These are phyloP conservation scores for Canna indica DNA, from an alignment of 176 grass and related monocot genomes.

Conservation along the genomic window DNA sequence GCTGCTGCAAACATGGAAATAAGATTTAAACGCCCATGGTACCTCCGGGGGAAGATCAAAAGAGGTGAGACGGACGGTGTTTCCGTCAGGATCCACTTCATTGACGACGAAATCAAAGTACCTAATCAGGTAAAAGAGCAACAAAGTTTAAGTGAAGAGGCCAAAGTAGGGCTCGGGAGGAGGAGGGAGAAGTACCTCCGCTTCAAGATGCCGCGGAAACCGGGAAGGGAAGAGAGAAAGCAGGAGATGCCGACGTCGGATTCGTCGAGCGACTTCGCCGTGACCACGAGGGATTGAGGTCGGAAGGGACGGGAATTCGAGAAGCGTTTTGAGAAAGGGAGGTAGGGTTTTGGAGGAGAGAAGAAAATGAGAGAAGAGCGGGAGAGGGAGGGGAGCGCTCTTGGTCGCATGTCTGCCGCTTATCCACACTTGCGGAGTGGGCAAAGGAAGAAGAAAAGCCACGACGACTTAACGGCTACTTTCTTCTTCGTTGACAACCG, in stretches of 20 bases:
- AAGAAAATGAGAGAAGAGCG: neutral
- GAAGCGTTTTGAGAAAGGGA: neutral
- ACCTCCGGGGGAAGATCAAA: slow-evolving; percentile 76
- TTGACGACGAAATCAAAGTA: slow-evolving; percentile 93
- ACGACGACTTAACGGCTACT: no score
- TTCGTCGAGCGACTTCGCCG: slow-evolving; percentile 69
- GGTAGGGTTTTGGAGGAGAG: neutral
- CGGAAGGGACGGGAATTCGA: neutral
- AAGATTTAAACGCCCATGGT: neutral
- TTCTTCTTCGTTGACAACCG: no score
- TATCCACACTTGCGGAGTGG: no score
- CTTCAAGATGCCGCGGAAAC: slow-evolving; percentile 82
- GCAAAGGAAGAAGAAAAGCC: no score
- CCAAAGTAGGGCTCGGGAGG: neutral
- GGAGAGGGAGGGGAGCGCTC: neutral
- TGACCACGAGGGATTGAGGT: neutral
- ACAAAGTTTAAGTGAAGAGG: no score
- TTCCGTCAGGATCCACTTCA: slow-evolving; percentile 56
- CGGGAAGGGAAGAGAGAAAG: slow-evolving; percentile 67
- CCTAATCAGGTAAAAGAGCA: slow-evolving; percentile 14
- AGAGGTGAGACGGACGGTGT: slow-evolving; percentile 55
- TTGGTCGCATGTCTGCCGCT: neutral
- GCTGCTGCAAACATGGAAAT: neutral
- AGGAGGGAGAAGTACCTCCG: slow-evolving; percentile 29
- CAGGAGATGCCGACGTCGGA: slow-evolving; percentile 72